Evolutionary conservation across 345 rosid genomes (phyloP), one percentile per base, ranked within the genome.

Genomic region (Melastoma malabathricum): DNA sequence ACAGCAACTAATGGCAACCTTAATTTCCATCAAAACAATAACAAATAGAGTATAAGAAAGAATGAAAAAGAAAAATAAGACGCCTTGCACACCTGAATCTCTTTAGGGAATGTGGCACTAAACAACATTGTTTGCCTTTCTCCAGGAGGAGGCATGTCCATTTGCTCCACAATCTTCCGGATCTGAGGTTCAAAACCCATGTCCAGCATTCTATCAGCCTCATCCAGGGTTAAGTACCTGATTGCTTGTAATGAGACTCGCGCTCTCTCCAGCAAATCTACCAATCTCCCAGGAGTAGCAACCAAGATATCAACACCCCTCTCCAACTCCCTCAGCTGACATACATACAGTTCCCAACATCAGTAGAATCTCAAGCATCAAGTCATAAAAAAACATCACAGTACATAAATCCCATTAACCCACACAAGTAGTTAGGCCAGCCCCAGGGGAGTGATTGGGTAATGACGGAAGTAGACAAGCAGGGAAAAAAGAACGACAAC

Each of bases 161-260:
- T 84, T 65, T 90, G 85, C 58, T 90, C 89, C 5, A 92, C 98
- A 56, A 92, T 92, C 64, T 92, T 92, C 54, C 98, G 75, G 47
- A 92, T 92, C 61, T 92, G 98, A 10, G 98, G 98, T 73, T 92
- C 98, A 77, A 92, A 92, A 59, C 98, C 98, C 98, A 92, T 87
- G 67, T 92, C 98, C 56, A 92, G 69, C 98, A 92, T 92, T 52
- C 98, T 77, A 73, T 92, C 98, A n/a, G 98, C 98, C 71, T 92
- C 98, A 58, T 92, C 98, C 20, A 92, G 79, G 34, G 98, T 95
- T 67, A 90, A 72, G 51, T 73, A 90, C 66, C 77, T 84, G 67
- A 90, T 72, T 95, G 84, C 75, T 63, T 80, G 96, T 60, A 92
- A 65, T 1, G 98, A 92, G 47, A 92, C 98, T 75, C 94, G 80